Percentiles rank a stretch among this genome's conserved stretches.
Evolutionary conservation across 163 green algal species (phyloP).

Genomic region (Trebouxia gelatinosa): DNA sequence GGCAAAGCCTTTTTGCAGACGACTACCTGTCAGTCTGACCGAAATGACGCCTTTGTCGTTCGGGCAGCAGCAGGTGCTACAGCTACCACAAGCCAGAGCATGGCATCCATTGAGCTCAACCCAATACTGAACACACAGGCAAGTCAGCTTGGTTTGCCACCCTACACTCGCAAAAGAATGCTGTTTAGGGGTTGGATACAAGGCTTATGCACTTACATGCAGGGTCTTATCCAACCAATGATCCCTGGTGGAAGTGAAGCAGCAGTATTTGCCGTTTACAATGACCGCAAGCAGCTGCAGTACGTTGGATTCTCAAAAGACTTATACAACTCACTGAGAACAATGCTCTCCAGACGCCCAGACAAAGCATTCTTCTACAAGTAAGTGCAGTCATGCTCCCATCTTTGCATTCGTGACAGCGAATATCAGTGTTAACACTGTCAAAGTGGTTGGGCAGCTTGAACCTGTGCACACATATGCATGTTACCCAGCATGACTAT

Average conservation of each 20-base stretch:
- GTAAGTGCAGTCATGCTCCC: no score
- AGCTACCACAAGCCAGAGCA: constrained; percentile 19
- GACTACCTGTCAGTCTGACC: not conserved
- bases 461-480: no score
- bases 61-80: constrained; percentile 6
- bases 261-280: constrained; percentile 77
- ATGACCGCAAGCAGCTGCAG: constrained; percentile 74
- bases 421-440: no score
- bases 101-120: constrained; percentile 4
- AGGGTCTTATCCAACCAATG: constrained; percentile 63
- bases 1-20: not conserved
- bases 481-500: no score
- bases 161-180: not conserved
- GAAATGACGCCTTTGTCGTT: not conserved
- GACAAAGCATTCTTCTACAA: constrained; percentile 76
- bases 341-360: constrained; percentile 68
- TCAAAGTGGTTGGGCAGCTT: no score
- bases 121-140: constrained; percentile 9
- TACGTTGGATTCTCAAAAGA: constrained; percentile 81
- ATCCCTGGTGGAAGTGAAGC: constrained; percentile 52
- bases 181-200: not conserved
- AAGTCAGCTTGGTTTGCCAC: not conserved
- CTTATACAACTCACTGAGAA: constrained; percentile 70
- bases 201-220: constrained; percentile 20
- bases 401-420: no score